Evolutionary conservation across 345 rosid species (phyloP).

Genomic region (Populus alba): DNA sequence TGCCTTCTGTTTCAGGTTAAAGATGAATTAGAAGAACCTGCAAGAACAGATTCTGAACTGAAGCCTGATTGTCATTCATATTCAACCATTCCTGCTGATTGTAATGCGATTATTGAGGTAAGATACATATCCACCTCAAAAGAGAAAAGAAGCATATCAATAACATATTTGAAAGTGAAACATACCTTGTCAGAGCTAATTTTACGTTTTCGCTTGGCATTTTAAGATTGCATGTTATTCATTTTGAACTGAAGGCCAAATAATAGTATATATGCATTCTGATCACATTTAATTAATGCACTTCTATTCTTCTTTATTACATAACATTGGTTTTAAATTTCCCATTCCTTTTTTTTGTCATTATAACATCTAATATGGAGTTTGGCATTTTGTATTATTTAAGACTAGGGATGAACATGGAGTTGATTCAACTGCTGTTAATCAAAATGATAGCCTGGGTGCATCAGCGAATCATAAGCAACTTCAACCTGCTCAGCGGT

Average conservation of each 20-base stretch:
- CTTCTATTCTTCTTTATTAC: too few species aligned
- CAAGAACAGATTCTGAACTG: conserved; percentile 28
- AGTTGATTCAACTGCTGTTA: conserved; percentile 23
- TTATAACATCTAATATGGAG: neutral
- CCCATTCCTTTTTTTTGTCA: too few species aligned
- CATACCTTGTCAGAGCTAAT: neutral
- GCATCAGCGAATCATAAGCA: neutral
- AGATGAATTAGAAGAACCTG: conserved; percentile 30
- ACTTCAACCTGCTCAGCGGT: conserved; percentile 25
- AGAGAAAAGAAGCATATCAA: neutral
- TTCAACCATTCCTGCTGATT: conserved; percentile 22
- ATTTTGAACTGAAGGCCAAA: neutral
- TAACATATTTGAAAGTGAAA: conserved; percentile 1
- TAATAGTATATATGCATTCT: neutral
- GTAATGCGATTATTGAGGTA: conserved; percentile 40
- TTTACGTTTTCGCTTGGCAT: neutral
- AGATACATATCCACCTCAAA: neutral
- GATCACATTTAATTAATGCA: neutral
- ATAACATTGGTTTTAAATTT: too few species aligned
- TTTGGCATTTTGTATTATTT: neutral
- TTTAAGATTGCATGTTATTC: neutral
- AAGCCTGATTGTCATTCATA: conserved; percentile 25
- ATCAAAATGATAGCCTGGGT: conserved; percentile 15
- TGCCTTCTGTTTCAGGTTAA: conserved; percentile 29
- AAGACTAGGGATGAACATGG: conserved; percentile 29